Evolutionary conservation across 1,284 basidiomycete species (phyloP).

Genomic region (Takashimella tepidaria): DNA sequence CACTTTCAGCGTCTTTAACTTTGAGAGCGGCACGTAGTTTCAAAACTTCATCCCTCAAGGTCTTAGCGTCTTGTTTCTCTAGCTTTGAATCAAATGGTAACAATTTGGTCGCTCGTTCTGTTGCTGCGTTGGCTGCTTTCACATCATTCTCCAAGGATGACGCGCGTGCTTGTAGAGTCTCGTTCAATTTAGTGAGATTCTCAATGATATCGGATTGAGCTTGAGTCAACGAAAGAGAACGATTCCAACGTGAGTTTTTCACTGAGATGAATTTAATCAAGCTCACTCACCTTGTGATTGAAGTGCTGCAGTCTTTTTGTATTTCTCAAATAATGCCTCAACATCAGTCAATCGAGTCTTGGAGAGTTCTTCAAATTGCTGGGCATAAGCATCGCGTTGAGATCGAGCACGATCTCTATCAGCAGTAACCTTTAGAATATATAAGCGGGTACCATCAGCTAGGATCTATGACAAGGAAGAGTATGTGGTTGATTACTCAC

Average conservation of each 20-base stretch:
- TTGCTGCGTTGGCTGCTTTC: slow-evolving; percentile 16
- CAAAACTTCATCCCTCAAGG: slow-evolving; percentile 32
- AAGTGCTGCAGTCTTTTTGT: slow-evolving; percentile 33
- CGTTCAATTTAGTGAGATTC: slow-evolving; percentile 32
- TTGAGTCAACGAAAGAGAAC: no score
- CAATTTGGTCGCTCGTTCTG: slow-evolving; percentile 3
- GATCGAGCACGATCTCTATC: slow-evolving; percentile 28
- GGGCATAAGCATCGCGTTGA: slow-evolving; percentile 37
- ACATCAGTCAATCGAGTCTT: slow-evolving; percentile 26
- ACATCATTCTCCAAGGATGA: slow-evolving; percentile 31
- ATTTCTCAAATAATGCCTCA: slow-evolving; percentile 36
- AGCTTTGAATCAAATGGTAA: slow-evolving; percentile 16
- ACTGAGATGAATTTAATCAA: background rate
- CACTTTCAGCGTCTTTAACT: slow-evolving; percentile 36
- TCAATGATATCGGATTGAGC: slow-evolving; percentile 44
- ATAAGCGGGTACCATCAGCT: slow-evolving; percentile 3
- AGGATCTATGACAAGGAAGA: background rate
- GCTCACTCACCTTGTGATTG: slow-evolving; percentile 31
- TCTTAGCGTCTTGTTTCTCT: slow-evolving; percentile 31
- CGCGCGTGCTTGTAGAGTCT: slow-evolving; percentile 28
- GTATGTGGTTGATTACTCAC: no score
- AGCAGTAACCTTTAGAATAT: slow-evolving; percentile 19
- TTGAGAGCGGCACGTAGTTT: slow-evolving; percentile 26
- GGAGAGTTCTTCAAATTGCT: slow-evolving; percentile 45
- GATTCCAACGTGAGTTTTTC: no score